Percentiles rank a stretch among this genome's conserved stretches.
Evolutionary conservation across 148 eudicot genomes (phyloP).

Genomic region (Rhododendron williamsianum): DNA sequence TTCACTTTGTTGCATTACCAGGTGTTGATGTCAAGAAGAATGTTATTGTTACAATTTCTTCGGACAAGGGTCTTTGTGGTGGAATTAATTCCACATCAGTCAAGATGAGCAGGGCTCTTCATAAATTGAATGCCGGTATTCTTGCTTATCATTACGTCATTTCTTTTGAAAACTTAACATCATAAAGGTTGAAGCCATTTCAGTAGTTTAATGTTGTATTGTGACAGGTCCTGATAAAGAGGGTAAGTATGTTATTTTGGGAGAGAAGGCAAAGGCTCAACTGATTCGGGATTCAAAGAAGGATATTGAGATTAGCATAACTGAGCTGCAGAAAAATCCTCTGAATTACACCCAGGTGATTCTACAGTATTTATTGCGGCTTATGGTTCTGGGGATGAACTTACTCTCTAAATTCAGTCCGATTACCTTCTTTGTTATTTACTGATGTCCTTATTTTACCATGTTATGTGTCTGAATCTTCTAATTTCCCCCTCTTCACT

Average conservation of each 20-base stretch:
- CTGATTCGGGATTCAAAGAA: conserved; percentile 80
- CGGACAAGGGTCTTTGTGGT: conserved; percentile 99
- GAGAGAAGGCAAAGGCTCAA: conserved; percentile 93
- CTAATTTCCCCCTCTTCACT: neutral
- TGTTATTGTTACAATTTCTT: conserved; percentile 69
- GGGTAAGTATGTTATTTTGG: conserved; percentile 68
- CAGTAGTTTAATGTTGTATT: neutral
- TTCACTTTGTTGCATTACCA: conserved; percentile 21
- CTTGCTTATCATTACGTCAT: neutral
- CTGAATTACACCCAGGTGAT: conserved; percentile 88
- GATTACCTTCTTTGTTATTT: neutral
- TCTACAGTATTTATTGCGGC: neutral
- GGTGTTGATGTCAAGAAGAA: conserved; percentile 94
- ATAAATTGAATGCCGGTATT: conserved; percentile 72
- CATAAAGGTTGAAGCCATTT: neutral
- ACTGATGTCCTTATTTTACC: neutral
- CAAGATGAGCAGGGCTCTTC: conserved; percentile 78
- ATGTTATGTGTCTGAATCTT: neutral
- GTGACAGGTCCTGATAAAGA: conserved; percentile 74
- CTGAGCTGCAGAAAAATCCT: conserved; percentile 87
- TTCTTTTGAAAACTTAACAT: neutral
- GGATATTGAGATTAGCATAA: conserved; percentile 49
- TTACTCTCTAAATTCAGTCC: neutral
- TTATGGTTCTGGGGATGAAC: neutral
- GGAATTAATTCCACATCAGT: conserved; percentile 94